These are phyloP conservation scores for Fallopia convolvulus DNA, from an alignment of 148 eudicot species.

Conservation along the genomic window DNA sequence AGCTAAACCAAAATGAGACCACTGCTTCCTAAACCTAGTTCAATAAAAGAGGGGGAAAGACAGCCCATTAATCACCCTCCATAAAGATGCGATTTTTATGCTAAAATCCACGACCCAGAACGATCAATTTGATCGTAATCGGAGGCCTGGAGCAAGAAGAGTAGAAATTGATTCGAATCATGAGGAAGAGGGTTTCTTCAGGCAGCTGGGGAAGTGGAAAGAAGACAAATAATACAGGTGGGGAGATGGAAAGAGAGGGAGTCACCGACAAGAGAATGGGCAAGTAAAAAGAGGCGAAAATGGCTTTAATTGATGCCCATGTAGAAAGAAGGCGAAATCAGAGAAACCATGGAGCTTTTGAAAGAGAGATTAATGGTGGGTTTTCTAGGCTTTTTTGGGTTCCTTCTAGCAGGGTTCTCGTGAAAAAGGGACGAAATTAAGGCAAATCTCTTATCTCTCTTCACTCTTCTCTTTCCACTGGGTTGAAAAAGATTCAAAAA, in stretches of 20 bases:
- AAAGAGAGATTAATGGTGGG: not conserved
- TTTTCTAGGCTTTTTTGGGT: constrained; percentile 9
- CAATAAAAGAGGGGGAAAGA: not conserved
- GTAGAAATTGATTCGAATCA: constrained; percentile 9
- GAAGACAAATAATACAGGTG: not conserved
- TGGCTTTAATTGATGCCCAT: constrained; percentile 32
- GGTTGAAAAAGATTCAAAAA: constrained; percentile 13
- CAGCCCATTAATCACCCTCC: not conserved
- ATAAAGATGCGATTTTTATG: not conserved
- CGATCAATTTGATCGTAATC: constrained; percentile 16
- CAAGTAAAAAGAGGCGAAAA: constrained; percentile 7
- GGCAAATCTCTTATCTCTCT: not conserved
- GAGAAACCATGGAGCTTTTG: constrained; percentile 10
- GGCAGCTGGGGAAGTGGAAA: not conserved
- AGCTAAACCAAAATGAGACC: constrained; percentile 5
- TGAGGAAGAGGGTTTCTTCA: not conserved
- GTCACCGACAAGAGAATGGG: constrained; percentile 31
- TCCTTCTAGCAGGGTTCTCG: constrained; percentile 39
- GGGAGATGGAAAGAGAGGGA: constrained; percentile 6
- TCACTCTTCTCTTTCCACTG: constrained; percentile 4
- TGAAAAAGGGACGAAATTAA: constrained; percentile 25
- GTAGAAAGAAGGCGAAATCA: constrained; percentile 7
- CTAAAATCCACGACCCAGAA: constrained; percentile 15
- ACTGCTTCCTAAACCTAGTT: not conserved
- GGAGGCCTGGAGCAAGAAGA: not conserved